A percentile compares a stretch with the other conserved stretches of the same genome.
phyloP scores from a whole-genome alignment of 2,329 filamentous ascomycete genomes.

The Lasiodiplodia theobromae region DNA sequence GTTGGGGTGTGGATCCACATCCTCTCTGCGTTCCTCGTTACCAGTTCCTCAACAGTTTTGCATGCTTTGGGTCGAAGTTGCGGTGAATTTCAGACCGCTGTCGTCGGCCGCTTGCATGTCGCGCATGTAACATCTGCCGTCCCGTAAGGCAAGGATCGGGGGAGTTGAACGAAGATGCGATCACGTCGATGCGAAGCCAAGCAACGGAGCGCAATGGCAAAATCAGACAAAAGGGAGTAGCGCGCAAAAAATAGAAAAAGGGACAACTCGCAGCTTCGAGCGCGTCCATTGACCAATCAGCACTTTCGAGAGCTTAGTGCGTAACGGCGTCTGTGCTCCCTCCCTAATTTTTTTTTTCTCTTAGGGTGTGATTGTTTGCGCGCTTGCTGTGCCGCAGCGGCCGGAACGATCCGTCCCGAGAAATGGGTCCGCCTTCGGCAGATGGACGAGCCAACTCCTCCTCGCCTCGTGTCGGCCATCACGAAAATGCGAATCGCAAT shows the following conservation, averaged over 20 bases:
- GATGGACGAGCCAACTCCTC: background rate
- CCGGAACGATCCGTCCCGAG: slow-evolving; percentile 20
- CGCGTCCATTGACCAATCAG: too few species aligned
- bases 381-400: slow-evolving; percentile 5
- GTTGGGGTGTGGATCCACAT: background rate
- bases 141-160: background rate
- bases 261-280: too few species aligned
- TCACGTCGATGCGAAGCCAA: too few species aligned
- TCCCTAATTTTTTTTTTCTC: background rate
- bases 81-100: background rate
- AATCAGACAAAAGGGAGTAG: too few species aligned
- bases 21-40: background rate
- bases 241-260: too few species aligned
- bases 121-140: background rate
- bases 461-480: background rate
- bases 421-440: too few species aligned
- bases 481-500: background rate
- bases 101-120: background rate
- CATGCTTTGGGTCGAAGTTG: background rate
- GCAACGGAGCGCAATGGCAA: too few species aligned
- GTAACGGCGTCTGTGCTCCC: background rate
- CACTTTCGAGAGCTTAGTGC: background rate
- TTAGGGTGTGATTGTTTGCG: background rate
- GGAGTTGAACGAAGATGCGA: background rate
- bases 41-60: background rate